Evolutionary conservation across 768 basidiomycete species (phyloP).

Genomic region (Leucosporidium scottii): DNA sequence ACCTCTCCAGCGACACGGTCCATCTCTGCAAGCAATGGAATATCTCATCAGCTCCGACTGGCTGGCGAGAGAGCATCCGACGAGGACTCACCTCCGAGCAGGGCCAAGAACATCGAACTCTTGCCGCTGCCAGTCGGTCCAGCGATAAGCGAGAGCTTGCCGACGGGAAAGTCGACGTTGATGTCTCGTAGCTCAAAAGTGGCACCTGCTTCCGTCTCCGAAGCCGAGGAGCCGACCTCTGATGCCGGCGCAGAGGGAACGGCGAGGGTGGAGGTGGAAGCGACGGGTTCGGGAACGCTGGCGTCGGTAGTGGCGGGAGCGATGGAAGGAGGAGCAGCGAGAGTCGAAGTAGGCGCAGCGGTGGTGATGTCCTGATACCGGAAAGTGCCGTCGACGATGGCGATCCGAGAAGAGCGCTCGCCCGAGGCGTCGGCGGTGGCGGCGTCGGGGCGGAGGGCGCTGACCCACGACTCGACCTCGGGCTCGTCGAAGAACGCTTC

Average conservation of each 20-base stretch:
- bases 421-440: background rate
- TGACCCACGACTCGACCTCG: slow-evolving; percentile 42
- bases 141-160: slow-evolving; percentile 49
- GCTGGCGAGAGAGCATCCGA: too few species aligned
- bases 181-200: slow-evolving; percentile 48
- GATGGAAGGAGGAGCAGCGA: background rate
- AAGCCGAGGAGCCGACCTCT: slow-evolving; percentile 1
- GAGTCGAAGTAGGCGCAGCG: background rate
- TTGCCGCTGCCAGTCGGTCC: slow-evolving; percentile 30
- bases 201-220: background rate
- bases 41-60: too few species aligned
- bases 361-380: slow-evolving; percentile 7
- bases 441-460: slow-evolving; percentile 31
- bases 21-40: slow-evolving; percentile 22
- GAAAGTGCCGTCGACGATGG: slow-evolving; percentile 35
- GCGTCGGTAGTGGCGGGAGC: background rate
- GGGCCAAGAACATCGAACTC: slow-evolving; percentile 24
- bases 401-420: background rate
- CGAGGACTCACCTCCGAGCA: slow-evolving; percentile 30
- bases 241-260: background rate
- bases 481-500: slow-evolving; percentile 43
- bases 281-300: slow-evolving; percentile 1
- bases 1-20: slow-evolving; percentile 26
- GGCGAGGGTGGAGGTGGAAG: background rate
- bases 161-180: slow-evolving; percentile 57